A percentile compares a stretch with the other conserved stretches of the same genome.
These are phyloP conservation scores for Ogataea philodendri DNA, from an alignment of 805 yeast species.

Conservation along the genomic window DNA sequence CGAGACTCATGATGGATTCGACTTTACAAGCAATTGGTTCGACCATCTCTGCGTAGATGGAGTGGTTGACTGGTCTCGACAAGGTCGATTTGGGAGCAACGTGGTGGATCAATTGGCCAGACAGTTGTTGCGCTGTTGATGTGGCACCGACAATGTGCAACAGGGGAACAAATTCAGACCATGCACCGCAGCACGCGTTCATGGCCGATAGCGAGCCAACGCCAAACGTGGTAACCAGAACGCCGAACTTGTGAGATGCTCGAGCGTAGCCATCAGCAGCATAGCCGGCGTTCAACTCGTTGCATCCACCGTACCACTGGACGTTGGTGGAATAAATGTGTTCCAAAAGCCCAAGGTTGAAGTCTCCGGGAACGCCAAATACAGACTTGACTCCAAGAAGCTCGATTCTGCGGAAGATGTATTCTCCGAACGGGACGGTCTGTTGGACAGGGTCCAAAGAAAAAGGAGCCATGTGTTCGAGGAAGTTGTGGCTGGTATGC, in stretches of 20 bases:
- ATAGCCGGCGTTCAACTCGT: conserved; percentile 86
- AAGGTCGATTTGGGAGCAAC: conserved; percentile 52
- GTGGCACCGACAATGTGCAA: conserved; percentile 86
- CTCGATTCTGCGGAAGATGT: conserved; percentile 57
- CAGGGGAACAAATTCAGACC: conserved; percentile 76
- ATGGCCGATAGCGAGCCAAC: conserved; percentile 87
- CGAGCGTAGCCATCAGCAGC: conserved; percentile 89
- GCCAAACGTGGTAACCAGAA: conserved; percentile 71
- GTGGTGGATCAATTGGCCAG: conserved; percentile 50
- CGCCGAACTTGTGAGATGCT: conserved; percentile 60
- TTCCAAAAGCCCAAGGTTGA: conserved; percentile 66
- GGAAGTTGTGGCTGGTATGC: too few relatives aligned
- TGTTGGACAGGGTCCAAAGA: conserved; percentile 3
- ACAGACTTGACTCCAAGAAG: conserved; percentile 55
- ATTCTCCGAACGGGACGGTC: conserved; percentile 58
- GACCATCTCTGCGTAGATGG: conserved; percentile 63
- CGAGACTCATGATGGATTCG: conserved; percentile 45
- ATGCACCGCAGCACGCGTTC: conserved; percentile 80
- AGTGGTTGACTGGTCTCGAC: conserved; percentile 53
- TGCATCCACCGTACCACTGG: conserved; percentile 81
- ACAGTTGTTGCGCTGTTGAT: conserved; percentile 31
- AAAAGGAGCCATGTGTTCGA: conserved; percentile 2
- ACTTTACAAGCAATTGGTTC: conserved; percentile 53
- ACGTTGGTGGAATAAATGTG: conserved; percentile 54
- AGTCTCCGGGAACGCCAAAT: conserved; percentile 82